These are phyloP conservation scores for Beverwykella pulmonaria DNA, from an alignment of 495 filamentous ascomycete species.

Conservation along the genomic window DNA sequence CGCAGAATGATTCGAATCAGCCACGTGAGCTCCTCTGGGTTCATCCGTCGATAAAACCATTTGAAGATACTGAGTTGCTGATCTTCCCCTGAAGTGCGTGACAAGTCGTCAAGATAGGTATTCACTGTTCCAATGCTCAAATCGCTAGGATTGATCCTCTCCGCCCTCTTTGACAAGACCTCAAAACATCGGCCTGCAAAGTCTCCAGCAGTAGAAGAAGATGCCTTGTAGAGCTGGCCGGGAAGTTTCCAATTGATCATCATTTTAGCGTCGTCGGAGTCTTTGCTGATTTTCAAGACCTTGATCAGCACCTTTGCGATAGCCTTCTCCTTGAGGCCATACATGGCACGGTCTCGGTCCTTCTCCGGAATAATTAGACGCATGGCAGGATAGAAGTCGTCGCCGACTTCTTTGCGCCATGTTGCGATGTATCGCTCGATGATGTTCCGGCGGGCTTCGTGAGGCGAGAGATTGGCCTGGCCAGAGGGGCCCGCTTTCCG, in stretches of 20 bases:
- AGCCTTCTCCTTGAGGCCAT: slow-evolving; percentile 89
- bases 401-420: slow-evolving; percentile 85
- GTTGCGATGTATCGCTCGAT: slow-evolving; percentile 86
- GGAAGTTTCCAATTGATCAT: slow-evolving; percentile 95
- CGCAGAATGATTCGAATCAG: slow-evolving; percentile 90
- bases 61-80: slow-evolving; percentile 77
- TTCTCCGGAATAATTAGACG: slow-evolving; percentile 91
- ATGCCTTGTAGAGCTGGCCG: slow-evolving; percentile 56
- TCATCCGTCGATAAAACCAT: slow-evolving; percentile 87
- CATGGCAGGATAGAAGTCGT: slow-evolving; percentile 92
- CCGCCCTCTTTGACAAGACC: slow-evolving; percentile 80
- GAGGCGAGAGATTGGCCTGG: slow-evolving; percentile 64
- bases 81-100: slow-evolving; percentile 74
- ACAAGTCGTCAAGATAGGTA: slow-evolving; percentile 76
- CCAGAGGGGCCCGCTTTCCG: slow-evolving; percentile 63
- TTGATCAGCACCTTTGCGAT: slow-evolving; percentile 88
- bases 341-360: slow-evolving; percentile 90
- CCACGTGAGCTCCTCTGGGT: slow-evolving; percentile 91
- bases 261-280: slow-evolving; percentile 82
- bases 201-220: slow-evolving; percentile 74
- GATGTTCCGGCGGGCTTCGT: slow-evolving; percentile 80
- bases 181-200: slow-evolving; percentile 88
- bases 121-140: slow-evolving; percentile 91
- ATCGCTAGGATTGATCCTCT: slow-evolving; percentile 70
- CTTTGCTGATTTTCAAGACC: slow-evolving; percentile 88